These are phyloP conservation scores for Reticulascus tulasneorum DNA, from an alignment of 2,329 filamentous ascomycete species.

Conservation along the genomic window DNA sequence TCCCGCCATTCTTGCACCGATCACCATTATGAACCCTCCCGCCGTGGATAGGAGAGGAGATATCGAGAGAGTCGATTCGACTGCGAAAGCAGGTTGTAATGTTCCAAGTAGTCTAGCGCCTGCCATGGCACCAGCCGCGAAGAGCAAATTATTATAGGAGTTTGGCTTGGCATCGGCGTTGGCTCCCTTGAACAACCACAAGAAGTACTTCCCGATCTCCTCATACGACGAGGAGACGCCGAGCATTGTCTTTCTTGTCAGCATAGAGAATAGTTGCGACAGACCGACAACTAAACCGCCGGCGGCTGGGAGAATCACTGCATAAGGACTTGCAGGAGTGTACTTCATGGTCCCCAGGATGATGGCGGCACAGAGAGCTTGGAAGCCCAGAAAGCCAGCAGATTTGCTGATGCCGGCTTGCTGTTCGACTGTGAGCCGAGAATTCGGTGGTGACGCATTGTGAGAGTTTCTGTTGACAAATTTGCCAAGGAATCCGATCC, in stretches of 20 bases:
- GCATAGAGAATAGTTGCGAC: constrained; percentile 53
- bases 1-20: constrained; percentile 59
- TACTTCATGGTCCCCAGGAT: constrained; percentile 33
- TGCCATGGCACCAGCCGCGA: constrained; percentile 46
- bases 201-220: constrained; percentile 53
- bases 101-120: constrained; percentile 39
- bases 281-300: constrained; percentile 57
- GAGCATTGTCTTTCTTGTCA: constrained; percentile 49
- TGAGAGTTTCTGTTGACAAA: constrained; percentile 24
- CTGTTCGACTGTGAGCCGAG: constrained; percentile 31
- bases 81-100: constrained; percentile 25
- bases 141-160: constrained; percentile 42
- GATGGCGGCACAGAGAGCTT: constrained; percentile 34
- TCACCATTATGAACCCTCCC: constrained; percentile 54
- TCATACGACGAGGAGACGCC: constrained; percentile 61
- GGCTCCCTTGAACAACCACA: constrained; percentile 33
- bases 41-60: constrained; percentile 36
- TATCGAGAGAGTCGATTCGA: constrained; percentile 21
- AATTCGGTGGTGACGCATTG: constrained; percentile 17
- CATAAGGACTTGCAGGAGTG: constrained; percentile 25
- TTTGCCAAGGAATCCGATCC: constrained; percentile 39
- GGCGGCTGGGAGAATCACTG: constrained; percentile 37
- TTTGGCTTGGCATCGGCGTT: constrained; percentile 20
- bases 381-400: constrained; percentile 36
- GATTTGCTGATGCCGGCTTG: constrained; percentile 34